These are phyloP conservation scores for Mucor piriformis DNA, from an alignment of 371 early-diverging fungal genomes.

Conservation along the genomic window DNA sequence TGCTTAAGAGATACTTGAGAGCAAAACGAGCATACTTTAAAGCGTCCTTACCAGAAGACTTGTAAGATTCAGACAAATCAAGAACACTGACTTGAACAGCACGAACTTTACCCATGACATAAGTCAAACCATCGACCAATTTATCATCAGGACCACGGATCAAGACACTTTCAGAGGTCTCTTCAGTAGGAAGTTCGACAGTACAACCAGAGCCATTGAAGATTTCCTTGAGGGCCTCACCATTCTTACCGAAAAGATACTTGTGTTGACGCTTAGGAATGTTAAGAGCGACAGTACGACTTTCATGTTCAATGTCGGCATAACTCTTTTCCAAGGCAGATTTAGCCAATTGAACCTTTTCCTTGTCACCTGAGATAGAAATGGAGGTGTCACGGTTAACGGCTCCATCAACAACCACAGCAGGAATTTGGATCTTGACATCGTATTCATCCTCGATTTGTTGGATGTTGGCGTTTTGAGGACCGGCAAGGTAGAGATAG, in stretches of 20 bases:
- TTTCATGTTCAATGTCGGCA: constrained; percentile 62
- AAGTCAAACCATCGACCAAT: constrained; percentile 67
- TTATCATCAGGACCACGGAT: constrained; percentile 80
- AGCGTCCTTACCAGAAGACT: constrained; percentile 43
- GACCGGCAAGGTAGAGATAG: constrained; percentile 85
- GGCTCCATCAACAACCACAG: constrained; percentile 41
- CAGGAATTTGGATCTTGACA: constrained; percentile 83
- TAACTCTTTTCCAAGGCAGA: constrained; percentile 61
- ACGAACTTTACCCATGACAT: constrained; percentile 82
- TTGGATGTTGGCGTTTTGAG: constrained; percentile 62
- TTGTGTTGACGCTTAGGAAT: constrained; percentile 91
- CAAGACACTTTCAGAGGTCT: constrained; percentile 73
- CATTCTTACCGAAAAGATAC: constrained; percentile 86
- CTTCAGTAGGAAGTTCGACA: constrained; percentile 75
- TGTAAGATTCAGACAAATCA: constrained; percentile 58
- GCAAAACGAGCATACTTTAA: constrained; percentile 61
- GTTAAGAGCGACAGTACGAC: constrained; percentile 64
- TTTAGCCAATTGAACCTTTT: constrained; percentile 66
- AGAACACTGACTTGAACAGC: constrained; percentile 57
- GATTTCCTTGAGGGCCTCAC: constrained; percentile 77
- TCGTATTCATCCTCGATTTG: constrained; percentile 64
- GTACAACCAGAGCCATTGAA: constrained; percentile 80
- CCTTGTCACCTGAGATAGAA: constrained; percentile 71
- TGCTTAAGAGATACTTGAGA: constrained; percentile 63
- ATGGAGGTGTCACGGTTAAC: constrained; percentile 58